Evolutionary conservation across 192 early-diverging fungal genomes (phyloP), one percentile per base, ranked within the genome.

Genomic region (Umbelopsis sp.): DNA sequence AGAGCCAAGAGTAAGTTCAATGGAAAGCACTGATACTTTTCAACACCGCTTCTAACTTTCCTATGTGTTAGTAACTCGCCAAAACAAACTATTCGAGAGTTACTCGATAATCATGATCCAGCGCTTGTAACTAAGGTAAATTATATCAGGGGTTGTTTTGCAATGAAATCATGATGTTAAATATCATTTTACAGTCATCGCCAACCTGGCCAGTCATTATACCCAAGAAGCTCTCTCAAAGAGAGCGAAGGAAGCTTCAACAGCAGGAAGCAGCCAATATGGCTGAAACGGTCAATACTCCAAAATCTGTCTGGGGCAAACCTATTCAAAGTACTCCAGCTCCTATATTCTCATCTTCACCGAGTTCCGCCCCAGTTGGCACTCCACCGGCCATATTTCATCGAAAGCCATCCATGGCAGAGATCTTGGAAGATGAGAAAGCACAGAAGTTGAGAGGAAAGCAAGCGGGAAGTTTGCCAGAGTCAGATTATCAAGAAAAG

Each of bases 291-390:
- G 21, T 71, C 35, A 41, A 70, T 67, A 41, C 49, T 5, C 70
- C 64, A 11, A 74, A 75, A 49, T 20, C 76, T 20, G 76, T 74
- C 6, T 78, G 76, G 76, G 76, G 76, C n/a, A 78, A 73, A 49
- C 23, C 69, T 61, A 18, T 61, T 35, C 55, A 61, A 46, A 33
- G 46, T 25, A 21, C 22, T 20, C 21, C 65, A 72, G 30, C 49
- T 72, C 0, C 48, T 51, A 41, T 41, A 44, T 49, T 49, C 13
- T 20, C 58, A 49, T 46, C 48, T 13, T n/a, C 47, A 45, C 55
- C 55, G 13, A 30, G 45, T 33, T 46, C 48, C 11, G 16, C 47
- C 16, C 55, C 55, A 35, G 27, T 53, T 46, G 47, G 12, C 21
- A 64, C 5, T 30, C 50, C 12, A 49, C 67, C 49, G 13, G 16